Percentiles rank a stretch among this genome's conserved stretches.
phyloP scores from a whole-genome alignment of 805 yeast species.

The Candida orba region DNA sequence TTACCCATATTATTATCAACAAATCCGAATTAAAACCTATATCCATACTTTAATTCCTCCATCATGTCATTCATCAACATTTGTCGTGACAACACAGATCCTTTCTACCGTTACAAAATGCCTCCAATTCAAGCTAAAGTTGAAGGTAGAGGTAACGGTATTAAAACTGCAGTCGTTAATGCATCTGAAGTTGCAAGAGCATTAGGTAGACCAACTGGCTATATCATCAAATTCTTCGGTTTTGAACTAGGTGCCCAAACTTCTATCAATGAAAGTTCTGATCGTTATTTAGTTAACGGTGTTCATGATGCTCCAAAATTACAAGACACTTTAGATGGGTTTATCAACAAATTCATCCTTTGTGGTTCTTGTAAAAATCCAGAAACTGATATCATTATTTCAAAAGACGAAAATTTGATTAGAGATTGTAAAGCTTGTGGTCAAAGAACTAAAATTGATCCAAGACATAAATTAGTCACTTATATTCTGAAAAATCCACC shows the following conservation, averaged over 20 bases:
- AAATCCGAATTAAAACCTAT: background rate
- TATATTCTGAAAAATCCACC: slow-evolving; percentile 90
- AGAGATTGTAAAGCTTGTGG: slow-evolving; percentile 99
- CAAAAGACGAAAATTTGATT: slow-evolving; percentile 65
- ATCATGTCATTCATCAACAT: slow-evolving; percentile 86
- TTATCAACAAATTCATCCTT: slow-evolving; percentile 84
- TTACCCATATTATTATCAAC: slow-evolving; percentile 2
- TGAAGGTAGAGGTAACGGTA: slow-evolving; percentile 99
- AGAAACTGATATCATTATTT: slow-evolving; percentile 84
- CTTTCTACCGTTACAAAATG: slow-evolving; percentile 99
- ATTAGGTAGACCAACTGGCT: slow-evolving; percentile 85
- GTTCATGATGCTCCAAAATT: slow-evolving; percentile 83
- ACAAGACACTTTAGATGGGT: slow-evolving; percentile 92
- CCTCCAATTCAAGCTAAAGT: slow-evolving; percentile 95
- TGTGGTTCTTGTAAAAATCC: slow-evolving; percentile 97
- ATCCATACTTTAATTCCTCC: no score
- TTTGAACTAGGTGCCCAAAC: slow-evolving; percentile 97
- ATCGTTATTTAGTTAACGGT: slow-evolving; percentile 91
- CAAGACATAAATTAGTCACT: slow-evolving; percentile 79
- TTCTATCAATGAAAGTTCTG: slow-evolving; percentile 66
- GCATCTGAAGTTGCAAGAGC: slow-evolving; percentile 92
- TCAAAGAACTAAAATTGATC: slow-evolving; percentile 73
- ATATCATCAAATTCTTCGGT: slow-evolving; percentile 91
- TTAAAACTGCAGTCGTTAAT: slow-evolving; percentile 89
- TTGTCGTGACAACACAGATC: slow-evolving; percentile 95